Base-by-base conservation (phyloP, 768 basidiomycete genomes). In the Tulasnella sp. region DNA sequence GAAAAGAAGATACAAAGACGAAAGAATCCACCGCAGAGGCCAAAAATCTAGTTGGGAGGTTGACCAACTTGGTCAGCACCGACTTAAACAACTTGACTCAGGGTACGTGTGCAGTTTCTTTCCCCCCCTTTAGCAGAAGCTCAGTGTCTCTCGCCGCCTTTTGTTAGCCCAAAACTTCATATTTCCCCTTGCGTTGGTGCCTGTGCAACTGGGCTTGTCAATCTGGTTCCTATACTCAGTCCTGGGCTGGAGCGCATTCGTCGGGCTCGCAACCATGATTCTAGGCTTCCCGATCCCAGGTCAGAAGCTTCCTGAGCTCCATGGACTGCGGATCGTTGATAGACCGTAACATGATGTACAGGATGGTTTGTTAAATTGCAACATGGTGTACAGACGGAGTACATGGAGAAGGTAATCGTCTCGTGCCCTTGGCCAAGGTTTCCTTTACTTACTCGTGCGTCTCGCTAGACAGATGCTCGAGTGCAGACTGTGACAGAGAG, bases 31-130 rank as follows among this genome's bases (percentile, higher is more conserved):
- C 46, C 49, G 61, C 65, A 41, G 70, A 70, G 49, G 66, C 69
- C 11, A 71, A 70, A 7, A 82, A 83, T 65, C 69, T 86, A n/a
- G 78, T 81, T 34, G 87, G 88, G 10, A 85, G 80, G 66, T 82
- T 90, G 67, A 89, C 84, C 68, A 89, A 87, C 56, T 70, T 88
- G 5, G 78, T 86, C 38, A 81, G 85, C 7, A 81, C 82, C 1
- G 87, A 90, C 68, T 65, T 79, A 15, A 68, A 69, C n/a, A 70
- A 73, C 56, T 67, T 74, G 25, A 65, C 70, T 11, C 69, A 73
- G 25, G 74, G 57, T 59, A 34, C 2, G 46, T 21, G 44, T 2
- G 17, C n/a, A n/a, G n/a, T n/a, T n/a, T 57, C 17, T 27, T 7
- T 3, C 24, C 15, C 15, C 19, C 7, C 17, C 8, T 4, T 3